Percentiles rank a stretch among this genome's conserved stretches.
Evolutionary conservation across 1,139 yeast genomes (phyloP).

Genomic region (Saccharomycopsis hybrid): DNA sequence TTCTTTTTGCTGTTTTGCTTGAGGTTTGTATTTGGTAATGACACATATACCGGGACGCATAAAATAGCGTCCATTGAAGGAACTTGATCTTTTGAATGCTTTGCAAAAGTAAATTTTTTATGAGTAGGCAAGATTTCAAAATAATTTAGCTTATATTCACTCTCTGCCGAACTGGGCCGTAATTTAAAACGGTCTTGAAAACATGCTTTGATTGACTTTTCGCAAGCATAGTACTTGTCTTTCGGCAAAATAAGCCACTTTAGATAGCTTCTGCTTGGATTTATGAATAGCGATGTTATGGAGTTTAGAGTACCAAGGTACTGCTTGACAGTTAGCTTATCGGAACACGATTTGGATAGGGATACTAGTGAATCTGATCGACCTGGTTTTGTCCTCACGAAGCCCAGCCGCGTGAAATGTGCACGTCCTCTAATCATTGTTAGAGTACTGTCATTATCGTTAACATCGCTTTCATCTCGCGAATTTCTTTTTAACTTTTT

Average conservation of each 20-base stretch:
- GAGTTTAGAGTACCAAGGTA: constrained; percentile 52
- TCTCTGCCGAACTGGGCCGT: too few relatives aligned
- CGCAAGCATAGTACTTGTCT: too few relatives aligned
- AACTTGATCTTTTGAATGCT: constrained; percentile 4
- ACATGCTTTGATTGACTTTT: too few relatives aligned
- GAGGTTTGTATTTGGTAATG: too few relatives aligned
- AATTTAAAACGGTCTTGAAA: too few relatives aligned
- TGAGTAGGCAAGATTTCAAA: constrained; percentile 8
- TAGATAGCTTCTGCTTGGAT: constrained; percentile 39
- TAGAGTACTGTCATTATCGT: background rate
- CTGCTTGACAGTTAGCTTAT: constrained; percentile 66
- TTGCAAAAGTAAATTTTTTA: constrained; percentile 25
- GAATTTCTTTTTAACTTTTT: background rate
- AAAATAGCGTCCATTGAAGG: constrained; percentile 16
- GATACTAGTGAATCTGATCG: constrained; percentile 66
- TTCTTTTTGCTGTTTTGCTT: too few relatives aligned
- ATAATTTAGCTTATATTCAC: constrained; percentile 1
- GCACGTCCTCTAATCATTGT: constrained; percentile 55
- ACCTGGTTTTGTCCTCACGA: constrained; percentile 89
- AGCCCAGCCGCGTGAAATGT: constrained; percentile 49
- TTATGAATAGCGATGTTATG: constrained; percentile 39
- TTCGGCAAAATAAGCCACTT: constrained; percentile 49
- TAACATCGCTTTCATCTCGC: background rate
- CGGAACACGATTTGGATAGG: constrained; percentile 80
- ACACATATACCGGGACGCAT: constrained; percentile 13